Percentiles rank a stretch among this genome's conserved stretches.
phyloP scores from a whole-genome alignment of 2,329 filamentous ascomycete species.

The Didymella sp. region DNA sequence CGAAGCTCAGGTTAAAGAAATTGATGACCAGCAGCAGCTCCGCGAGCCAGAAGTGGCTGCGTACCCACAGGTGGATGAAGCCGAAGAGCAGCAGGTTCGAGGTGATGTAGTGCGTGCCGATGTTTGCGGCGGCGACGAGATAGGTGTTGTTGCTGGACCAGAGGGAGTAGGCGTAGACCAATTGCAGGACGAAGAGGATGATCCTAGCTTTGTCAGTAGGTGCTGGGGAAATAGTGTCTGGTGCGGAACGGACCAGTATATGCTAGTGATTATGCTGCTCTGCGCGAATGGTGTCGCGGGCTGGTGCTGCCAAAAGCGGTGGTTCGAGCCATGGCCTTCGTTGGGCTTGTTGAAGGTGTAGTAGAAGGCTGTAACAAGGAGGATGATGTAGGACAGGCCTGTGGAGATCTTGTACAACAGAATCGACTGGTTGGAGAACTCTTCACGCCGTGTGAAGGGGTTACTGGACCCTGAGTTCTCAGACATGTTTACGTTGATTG shows the following conservation, averaged over 20 bases:
- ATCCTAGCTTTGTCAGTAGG: constrained; percentile 59
- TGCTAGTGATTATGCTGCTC: constrained; percentile 66
- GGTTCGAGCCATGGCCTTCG: constrained; percentile 62
- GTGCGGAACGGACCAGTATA: constrained; percentile 73
- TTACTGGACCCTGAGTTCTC: constrained; percentile 61
- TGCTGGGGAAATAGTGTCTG: background rate
- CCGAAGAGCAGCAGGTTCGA: constrained; percentile 84
- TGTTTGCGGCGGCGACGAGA: constrained; percentile 74
- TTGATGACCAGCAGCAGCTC: constrained; percentile 80
- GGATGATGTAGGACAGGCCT: constrained; percentile 74
- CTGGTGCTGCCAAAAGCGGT: constrained; percentile 79
- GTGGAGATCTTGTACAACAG: constrained; percentile 78
- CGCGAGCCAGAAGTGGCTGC: constrained; percentile 75
- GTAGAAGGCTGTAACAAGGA: constrained; percentile 75
- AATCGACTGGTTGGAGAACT: constrained; percentile 67
- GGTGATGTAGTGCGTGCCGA: constrained; percentile 83
- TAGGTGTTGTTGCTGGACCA: constrained; percentile 70
- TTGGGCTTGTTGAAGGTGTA: constrained; percentile 71
- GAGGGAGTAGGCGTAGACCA: constrained; percentile 77
- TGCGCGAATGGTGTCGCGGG: constrained; percentile 76
- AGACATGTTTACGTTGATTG: constrained; percentile 1
- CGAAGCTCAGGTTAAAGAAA: constrained; percentile 77
- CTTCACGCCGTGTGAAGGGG: constrained; percentile 75
- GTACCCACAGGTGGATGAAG: constrained; percentile 84
- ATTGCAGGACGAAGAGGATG: constrained; percentile 75